phyloP scores from a whole-genome alignment of 306 rosid species.

The Rosa persica region DNA sequence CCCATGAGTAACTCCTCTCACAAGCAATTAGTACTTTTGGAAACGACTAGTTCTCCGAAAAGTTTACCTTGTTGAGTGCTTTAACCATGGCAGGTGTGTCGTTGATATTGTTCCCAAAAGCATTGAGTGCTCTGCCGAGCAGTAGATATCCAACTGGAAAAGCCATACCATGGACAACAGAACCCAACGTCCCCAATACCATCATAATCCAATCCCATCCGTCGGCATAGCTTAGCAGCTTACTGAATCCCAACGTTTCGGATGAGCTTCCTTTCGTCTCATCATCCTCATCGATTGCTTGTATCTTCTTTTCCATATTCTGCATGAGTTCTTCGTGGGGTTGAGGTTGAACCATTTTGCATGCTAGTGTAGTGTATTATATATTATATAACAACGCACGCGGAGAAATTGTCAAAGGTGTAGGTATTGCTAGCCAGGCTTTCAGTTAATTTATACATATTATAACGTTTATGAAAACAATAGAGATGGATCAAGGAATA shows the following conservation, averaged over 20 bases:
- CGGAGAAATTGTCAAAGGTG: neutral
- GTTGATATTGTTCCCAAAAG: conserved; percentile 57
- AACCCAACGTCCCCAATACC: conserved; percentile 65
- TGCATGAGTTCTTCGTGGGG: neutral
- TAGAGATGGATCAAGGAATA: neutral
- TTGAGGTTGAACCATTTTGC: conserved; percentile 7
- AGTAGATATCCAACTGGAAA: conserved; percentile 74
- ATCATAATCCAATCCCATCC: conserved; percentile 66
- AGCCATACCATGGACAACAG: conserved; percentile 88
- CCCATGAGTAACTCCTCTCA: neutral
- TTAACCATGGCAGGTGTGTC: conserved; percentile 56
- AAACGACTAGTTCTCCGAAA: neutral
- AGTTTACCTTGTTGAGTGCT: conserved; percentile 62
- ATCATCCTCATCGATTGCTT: neutral
- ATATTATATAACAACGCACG: neutral
- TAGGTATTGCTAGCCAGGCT: neutral
- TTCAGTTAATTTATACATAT: neutral
- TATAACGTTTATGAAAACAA: conserved; percentile 1
- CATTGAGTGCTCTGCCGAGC: conserved; percentile 79
- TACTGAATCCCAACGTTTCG: conserved; percentile 37
- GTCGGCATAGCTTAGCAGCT: conserved; percentile 73
- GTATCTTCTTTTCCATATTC: neutral
- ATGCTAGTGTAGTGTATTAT: neutral
- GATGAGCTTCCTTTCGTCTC: neutral
- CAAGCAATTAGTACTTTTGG: neutral